phyloP scores from a whole-genome alignment of 306 rosid genomes.

The Citrullus mucosospermus region DNA sequence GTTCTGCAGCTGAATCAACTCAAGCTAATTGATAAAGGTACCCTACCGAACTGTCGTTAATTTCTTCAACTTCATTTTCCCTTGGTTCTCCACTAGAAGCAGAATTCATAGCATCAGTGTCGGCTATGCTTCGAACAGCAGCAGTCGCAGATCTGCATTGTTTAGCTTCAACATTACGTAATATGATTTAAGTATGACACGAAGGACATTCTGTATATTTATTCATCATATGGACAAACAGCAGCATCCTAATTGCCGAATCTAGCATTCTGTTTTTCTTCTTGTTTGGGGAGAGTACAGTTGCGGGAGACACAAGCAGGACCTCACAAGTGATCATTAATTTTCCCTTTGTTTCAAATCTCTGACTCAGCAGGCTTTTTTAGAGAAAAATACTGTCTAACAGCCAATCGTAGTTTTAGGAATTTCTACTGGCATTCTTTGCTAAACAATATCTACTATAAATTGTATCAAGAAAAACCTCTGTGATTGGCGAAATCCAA shows the following conservation, averaged over 20 bases:
- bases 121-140: conserved; percentile 36
- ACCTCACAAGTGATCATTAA: not conserved
- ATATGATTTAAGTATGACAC: not conserved
- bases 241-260: not conserved
- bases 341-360: not conserved
- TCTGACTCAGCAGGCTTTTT: not conserved
- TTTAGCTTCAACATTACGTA: not conserved
- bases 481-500: conserved; percentile 66
- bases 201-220: not conserved
- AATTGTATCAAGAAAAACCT: conserved; percentile 31
- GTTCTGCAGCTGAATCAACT: not conserved
- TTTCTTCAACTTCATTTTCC: conserved; percentile 37
- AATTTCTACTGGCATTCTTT: not conserved
- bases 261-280: not conserved
- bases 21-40: not conserved
- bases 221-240: not conserved
- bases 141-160: conserved; percentile 59
- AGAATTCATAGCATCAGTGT: conserved; percentile 35
- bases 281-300: not conserved
- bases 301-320: not conserved
- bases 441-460: conserved; percentile 3
- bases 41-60: conserved; percentile 73
- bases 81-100: conserved; percentile 51
- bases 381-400: not conserved
- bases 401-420: not conserved